phyloP scores from a whole-genome alignment of 768 basidiomycete species.

The Phylloporus rhodoxanthus region DNA sequence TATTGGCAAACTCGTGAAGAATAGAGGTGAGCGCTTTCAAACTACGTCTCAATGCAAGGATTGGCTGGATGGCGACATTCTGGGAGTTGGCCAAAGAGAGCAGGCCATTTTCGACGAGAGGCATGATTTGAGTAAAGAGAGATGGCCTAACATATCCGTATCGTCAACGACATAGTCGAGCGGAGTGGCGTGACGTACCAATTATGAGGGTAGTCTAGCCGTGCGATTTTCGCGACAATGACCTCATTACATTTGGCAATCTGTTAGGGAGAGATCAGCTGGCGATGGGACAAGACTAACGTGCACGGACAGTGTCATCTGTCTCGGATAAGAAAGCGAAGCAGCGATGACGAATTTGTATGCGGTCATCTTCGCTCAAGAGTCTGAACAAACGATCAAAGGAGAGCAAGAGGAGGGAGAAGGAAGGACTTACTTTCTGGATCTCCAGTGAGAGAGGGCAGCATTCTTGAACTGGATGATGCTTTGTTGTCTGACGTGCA shows the following conservation, averaged over 20 bases:
- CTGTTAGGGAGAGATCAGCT: constrained; percentile 25
- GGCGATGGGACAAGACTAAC: neutral
- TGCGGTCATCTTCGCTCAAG: constrained; percentile 62
- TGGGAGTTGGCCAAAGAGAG: constrained; percentile 42
- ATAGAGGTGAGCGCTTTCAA: constrained; percentile 60
- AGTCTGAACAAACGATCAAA: constrained; percentile 40
- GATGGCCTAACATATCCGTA: constrained; percentile 15
- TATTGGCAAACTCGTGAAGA: constrained; percentile 61
- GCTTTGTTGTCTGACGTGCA: constrained; percentile 68
- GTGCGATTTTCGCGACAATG: constrained; percentile 70
- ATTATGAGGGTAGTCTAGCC: constrained; percentile 64
- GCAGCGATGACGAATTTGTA: constrained; percentile 57
- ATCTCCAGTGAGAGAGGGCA: constrained; percentile 69
- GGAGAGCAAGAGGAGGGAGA: neutral
- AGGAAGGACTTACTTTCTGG: constrained; percentile 51
- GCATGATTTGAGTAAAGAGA: constrained; percentile 39
- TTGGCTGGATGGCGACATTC: constrained; percentile 38
- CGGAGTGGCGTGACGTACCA: constrained; percentile 45
- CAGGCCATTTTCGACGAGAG: constrained; percentile 48
- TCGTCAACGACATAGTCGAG: constrained; percentile 1
- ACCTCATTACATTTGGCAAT: constrained; percentile 74
- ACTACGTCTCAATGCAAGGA: constrained; percentile 51
- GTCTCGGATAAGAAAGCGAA: constrained; percentile 67
- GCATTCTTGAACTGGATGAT: constrained; percentile 89
- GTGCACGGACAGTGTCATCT: constrained; percentile 60